These are phyloP conservation scores for Fragilaria radians DNA, from an alignment of 108 stramenopile species.

Conservation along the genomic window DNA sequence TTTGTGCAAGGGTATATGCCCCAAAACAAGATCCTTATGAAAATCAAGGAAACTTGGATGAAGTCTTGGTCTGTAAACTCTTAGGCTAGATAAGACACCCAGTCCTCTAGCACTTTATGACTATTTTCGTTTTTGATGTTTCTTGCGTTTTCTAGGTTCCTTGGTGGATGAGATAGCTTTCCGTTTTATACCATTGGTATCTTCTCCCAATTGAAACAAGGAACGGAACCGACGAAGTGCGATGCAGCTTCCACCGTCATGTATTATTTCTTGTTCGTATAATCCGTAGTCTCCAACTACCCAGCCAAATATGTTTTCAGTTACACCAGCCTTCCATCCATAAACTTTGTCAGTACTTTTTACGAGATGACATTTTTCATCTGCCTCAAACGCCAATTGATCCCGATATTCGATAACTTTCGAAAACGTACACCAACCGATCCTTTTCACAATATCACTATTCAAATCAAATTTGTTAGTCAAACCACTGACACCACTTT, in stretches of 20 bases:
- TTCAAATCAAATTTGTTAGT: constrained; percentile 11
- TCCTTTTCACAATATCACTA: background rate
- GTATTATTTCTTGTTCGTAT: constrained; percentile 3
- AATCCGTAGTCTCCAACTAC: constrained; percentile 31
- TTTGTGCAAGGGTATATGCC: too few relatives aligned
- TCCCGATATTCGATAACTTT: constrained; percentile 30
- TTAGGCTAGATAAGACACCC: too few relatives aligned
- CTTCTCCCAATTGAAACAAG: constrained; percentile 32
- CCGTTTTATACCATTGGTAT: too few relatives aligned
- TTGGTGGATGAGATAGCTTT: too few relatives aligned
- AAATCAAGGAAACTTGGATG: too few relatives aligned
- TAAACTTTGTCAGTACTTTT: constrained; percentile 39
- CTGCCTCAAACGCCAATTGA: constrained; percentile 38
- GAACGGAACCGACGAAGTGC: constrained; percentile 35
- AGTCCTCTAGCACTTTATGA: too few relatives aligned
- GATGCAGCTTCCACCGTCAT: background rate
- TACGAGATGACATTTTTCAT: constrained; percentile 50
- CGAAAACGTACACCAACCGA: constrained; percentile 56
- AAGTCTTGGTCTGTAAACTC: too few relatives aligned
- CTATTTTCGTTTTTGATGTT: too few relatives aligned
- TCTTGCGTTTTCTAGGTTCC: too few relatives aligned
- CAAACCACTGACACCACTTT: constrained; percentile 37
- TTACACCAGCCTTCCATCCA: constrained; percentile 55
- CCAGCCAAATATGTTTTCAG: constrained; percentile 56
- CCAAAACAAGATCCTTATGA: too few relatives aligned